Evolutionary conservation across 1,139 yeast genomes (phyloP), one percentile per base, ranked within the genome.

Genomic region (Zygosaccharomyces sapae): DNA sequence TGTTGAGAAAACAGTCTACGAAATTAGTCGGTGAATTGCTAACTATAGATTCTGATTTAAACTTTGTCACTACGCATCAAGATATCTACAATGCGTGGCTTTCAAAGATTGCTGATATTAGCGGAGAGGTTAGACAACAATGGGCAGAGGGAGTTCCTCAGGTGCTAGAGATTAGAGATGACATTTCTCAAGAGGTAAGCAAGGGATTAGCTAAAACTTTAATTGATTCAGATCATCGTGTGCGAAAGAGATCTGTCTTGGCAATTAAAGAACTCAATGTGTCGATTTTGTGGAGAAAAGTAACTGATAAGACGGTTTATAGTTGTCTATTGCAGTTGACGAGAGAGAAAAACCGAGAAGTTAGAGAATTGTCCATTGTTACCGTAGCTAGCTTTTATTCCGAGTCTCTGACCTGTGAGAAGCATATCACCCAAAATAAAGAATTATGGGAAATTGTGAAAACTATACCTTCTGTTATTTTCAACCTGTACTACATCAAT

Each of bases 141-240:
- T 90, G 97, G 96, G 80, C 80, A 0, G 79, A 78, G 45, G 77
- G 80, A 41, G 64, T 81, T 1, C 72, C 77, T 2, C 63, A 63
- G 3, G 70, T 80, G 13, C 55, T 83, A 2, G 68, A 73, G 1
- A 55, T 68, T 2, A 69, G 80, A 51, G 62, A 70, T 13, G 94
- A 84, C 50, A 68, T 77, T 3, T 60, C 69, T 4, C 54, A 61
- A 0, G 84, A 83, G 34, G 66, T 87, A 6, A 69, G 78, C 4
- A 74, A 73, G 46, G 87, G 89, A 0, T 61, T 87, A 16, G 70
- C 80, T 30, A 83, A 83, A 56, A 80, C 92, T 37, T 70, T 89
- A 20, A 73, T 85, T 38, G 97, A 90, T 65, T 71, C 82, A 0
- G 90, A 86, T 57, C 94, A 85, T 51, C 75, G 72, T 43, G 95